Evolutionary conservation across 2,329 filamentous ascomycete genomes (phyloP).

Genomic region (Colletotrichum filicis): DNA sequence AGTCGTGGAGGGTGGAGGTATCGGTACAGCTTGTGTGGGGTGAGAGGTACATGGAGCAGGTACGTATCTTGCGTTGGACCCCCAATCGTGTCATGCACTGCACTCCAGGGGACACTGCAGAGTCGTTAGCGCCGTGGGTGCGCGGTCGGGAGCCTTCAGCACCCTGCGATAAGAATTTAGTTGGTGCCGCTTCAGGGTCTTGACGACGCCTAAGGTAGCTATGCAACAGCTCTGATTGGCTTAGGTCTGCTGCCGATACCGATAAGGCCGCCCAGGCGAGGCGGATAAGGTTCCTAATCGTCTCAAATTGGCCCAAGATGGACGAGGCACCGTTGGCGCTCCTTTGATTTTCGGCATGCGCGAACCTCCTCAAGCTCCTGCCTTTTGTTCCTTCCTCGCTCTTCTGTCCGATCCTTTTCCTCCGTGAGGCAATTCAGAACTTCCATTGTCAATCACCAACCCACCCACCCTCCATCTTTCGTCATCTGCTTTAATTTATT

Average conservation of each 20-base stretch:
- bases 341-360: neutral
- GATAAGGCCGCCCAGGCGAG: constrained; percentile 11
- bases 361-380: neutral
- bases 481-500: too few species aligned
- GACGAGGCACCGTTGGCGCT: neutral
- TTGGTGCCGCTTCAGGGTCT: neutral
- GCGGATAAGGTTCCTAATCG: constrained; percentile 14
- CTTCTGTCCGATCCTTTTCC: neutral
- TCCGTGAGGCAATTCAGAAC: neutral
- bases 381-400: constrained; percentile 10
- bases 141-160: too few species aligned
- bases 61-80: neutral
- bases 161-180: too few species aligned
- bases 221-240: neutral
- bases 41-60: neutral
- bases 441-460: neutral
- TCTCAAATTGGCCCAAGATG: neutral
- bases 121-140: neutral
- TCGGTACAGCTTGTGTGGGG: neutral
- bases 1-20: neutral
- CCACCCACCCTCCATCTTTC: too few species aligned
- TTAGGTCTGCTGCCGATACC: neutral
- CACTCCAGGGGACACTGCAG: too few species aligned
- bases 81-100: neutral
- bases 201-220: neutral